A percentile compares a stretch with the other conserved stretches of the same genome.
These are phyloP conservation scores for Cutaneotrichosporon sp. DNA, from an alignment of 1,284 basidiomycete genomes.

Conservation along the genomic window DNA sequence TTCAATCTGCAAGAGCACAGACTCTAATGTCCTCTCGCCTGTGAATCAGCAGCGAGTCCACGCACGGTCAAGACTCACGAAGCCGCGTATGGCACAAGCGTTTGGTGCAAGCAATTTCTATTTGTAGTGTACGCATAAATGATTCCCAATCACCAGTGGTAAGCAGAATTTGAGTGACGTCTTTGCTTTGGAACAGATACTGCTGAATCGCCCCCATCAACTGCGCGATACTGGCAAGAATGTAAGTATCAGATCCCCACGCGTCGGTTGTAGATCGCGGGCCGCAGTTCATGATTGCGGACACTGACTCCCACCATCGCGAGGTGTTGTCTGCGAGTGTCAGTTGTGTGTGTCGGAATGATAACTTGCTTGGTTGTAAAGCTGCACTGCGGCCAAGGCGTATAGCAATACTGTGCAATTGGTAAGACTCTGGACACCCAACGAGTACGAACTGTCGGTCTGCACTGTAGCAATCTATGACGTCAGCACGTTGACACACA, in stretches of 20 bases:
- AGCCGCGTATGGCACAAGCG: conserved; percentile 5
- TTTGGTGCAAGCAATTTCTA: conserved; percentile 14
- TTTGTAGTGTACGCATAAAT: conserved; percentile 7
- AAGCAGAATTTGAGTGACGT: conserved; percentile 10
- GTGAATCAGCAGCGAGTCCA: background rate
- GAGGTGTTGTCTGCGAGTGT: conserved; percentile 14
- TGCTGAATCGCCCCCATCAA: conserved; percentile 14
- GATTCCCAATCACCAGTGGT: conserved; percentile 13
- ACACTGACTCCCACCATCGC: conserved; percentile 16
- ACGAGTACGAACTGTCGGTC: too few species aligned
- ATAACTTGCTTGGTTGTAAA: too few species aligned
- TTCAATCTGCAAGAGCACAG: conserved; percentile 12
- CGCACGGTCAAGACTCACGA: background rate
- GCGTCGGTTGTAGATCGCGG: background rate
- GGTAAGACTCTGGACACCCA: too few species aligned
- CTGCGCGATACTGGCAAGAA: conserved; percentile 1
- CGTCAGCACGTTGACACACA: background rate
- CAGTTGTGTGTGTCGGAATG: conserved; percentile 8
- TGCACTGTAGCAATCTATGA: conserved; percentile 15
- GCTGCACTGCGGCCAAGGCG: too few species aligned
- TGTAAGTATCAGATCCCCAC: conserved; percentile 9
- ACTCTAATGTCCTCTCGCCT: conserved; percentile 8
- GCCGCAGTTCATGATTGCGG: background rate
- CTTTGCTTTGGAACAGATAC: conserved; percentile 13
- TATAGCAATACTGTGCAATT: too few species aligned